A percentile compares a stretch with the other conserved stretches of the same genome.
Conservation (phyloP, 345 rosid species). For the Eucalyptus sideroxylon region DNA sequence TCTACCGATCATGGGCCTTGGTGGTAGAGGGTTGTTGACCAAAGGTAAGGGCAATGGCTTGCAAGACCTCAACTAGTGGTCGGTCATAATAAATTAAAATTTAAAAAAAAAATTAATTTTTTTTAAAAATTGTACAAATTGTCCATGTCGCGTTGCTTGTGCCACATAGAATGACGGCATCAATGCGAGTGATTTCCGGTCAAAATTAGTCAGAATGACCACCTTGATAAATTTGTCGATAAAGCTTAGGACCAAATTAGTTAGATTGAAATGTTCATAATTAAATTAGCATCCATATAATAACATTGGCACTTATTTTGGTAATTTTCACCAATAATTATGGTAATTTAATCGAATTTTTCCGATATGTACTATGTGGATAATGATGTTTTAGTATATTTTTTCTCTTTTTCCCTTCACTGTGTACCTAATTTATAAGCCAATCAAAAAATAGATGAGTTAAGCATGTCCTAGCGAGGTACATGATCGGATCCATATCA, state of each 20-base stretch:
- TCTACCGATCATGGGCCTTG: neutral
- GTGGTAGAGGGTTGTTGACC: neutral
- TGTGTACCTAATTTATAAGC: neutral
- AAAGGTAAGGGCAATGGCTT: neutral
- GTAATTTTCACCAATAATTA: neutral
- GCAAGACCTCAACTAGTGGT: no score
- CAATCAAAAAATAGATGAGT: neutral
- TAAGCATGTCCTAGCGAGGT: neutral
- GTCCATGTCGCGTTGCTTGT: rapidly evolving
- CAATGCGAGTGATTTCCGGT: rapidly evolving
- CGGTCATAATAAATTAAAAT: neutral
- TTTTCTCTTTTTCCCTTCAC: neutral
- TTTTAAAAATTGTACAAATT: neutral
- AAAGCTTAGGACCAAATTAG: neutral
- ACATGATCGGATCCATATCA: neutral
- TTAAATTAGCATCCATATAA: neutral
- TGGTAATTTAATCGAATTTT: neutral
- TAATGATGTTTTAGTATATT: neutral
- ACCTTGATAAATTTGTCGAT: neutral
- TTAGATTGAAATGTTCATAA: neutral
- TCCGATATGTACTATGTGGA: neutral
- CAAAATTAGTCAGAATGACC: neutral
- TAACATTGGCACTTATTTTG: neutral
- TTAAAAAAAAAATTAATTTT: no score
- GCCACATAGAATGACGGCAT: rapidly evolving